Evolutionary conservation across 2,329 filamentous ascomycete genomes (phyloP), one percentile per base, ranked within the genome.

Genomic region (Cytospora chrysosperma): DNA sequence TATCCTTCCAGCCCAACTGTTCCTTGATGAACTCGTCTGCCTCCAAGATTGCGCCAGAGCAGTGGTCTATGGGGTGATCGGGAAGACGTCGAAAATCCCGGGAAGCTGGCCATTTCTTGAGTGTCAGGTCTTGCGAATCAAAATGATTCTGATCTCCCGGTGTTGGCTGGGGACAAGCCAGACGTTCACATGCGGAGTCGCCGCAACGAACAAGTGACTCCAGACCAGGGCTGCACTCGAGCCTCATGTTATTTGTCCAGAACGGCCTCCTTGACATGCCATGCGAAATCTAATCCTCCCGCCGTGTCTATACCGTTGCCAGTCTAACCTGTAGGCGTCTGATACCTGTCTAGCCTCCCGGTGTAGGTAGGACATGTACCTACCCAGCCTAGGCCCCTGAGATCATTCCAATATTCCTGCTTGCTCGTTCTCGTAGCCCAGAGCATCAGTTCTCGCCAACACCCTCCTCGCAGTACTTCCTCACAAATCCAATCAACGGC

Each of bases 401-500:
- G 3, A 24, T 24, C 7, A 13, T 24, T 47, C 17, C n/a, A 24
- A n/a, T 10, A 24, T 12, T 47, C 3, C 9, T 13, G 1, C 7
- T 24, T 4, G 43, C 9, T 34, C 32, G 12, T 2, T 4, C 32
- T 13, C 32, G 9, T 34, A 3, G 12, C 65, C 21, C 13, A 27
- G n/a, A 27, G n/a, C 47, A 37, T 61, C 51, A 61, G 28, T 28
- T 55, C 37, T 37, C 43, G 8, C 19, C 37, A 26, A 69, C 58
- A 57, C 60, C 57, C 13, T 61, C 63, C 27, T 68, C 68, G 10
- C 64, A 52, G 19, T 62, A 69, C 65, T 71, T 70, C 67, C 68
- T 70, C 26, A 76, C 64, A 56, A 76, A 77, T 5, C 69, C 72
- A 1, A 71, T 87, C 68, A 96, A 76, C 34, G 89, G 89, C 79